Percentiles rank a stretch among this genome's conserved stretches.
Evolutionary conservation across 129 eudicot species (phyloP).

Genomic region (Saposhnikovia divaricata): DNA sequence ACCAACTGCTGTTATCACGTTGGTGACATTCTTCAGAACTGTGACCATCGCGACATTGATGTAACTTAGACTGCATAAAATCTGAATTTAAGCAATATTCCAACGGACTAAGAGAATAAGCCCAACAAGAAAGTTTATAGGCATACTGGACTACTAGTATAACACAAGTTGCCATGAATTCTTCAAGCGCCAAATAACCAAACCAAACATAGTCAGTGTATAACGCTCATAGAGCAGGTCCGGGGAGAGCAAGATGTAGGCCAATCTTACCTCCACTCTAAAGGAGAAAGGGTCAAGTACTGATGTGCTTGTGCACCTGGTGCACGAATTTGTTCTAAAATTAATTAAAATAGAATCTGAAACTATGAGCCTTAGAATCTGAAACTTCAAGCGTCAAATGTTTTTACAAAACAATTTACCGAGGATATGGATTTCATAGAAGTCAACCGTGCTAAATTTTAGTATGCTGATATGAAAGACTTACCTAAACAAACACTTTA

Average conservation of each 20-base stretch:
- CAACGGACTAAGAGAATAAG: slow-evolving; percentile 3
- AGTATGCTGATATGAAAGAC: neutral
- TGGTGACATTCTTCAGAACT: slow-evolving; percentile 90
- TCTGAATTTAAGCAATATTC: slow-evolving; percentile 7
- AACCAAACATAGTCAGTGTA: no score
- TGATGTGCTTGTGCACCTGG: no score
- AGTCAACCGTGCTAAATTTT: neutral
- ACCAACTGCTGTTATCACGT: slow-evolving; percentile 97
- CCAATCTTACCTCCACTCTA: no score
- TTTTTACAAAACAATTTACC: neutral
- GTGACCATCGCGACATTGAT: slow-evolving; percentile 99
- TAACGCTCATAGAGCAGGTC: no score
- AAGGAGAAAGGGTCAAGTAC: no score
- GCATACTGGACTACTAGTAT: neutral
- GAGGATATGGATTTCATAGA: neutral
- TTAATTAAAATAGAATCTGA: no score
- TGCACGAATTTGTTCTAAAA: no score
- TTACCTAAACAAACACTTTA: neutral
- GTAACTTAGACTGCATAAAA: slow-evolving; percentile 71
- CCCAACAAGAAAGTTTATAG: neutral
- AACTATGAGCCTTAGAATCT: no score
- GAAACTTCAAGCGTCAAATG: neutral
- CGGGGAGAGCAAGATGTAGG: no score
- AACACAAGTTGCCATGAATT: neutral
- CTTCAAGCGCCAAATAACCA: neutral